A percentile compares a stretch with the other conserved stretches of the same genome.
Conservation (phyloP, 1,284 basidiomycete genomes). For the Sphaerobolus stellatus region DNA sequence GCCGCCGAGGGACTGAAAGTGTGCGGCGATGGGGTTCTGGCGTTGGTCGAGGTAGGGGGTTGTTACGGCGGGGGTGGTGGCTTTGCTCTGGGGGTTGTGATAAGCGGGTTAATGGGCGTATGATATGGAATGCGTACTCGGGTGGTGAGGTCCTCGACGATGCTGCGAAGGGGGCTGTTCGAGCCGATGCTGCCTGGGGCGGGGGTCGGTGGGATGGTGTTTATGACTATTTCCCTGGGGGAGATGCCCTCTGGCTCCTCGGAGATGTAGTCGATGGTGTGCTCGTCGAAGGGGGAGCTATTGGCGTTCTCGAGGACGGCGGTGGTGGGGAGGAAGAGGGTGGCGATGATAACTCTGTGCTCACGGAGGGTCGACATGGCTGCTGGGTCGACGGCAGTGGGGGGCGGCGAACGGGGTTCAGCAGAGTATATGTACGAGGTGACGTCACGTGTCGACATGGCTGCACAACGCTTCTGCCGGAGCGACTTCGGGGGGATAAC, state of each 20-base stretch:
- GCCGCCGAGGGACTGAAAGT: conserved; percentile 25
- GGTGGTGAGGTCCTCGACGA: conserved; percentile 72
- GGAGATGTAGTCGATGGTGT: too few relatives aligned
- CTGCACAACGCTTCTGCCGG: too few relatives aligned
- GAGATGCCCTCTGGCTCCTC: too few relatives aligned
- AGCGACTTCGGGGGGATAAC: too few relatives aligned
- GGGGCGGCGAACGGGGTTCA: too few relatives aligned
- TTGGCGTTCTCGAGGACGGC: too few relatives aligned
- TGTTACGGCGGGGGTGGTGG: conserved; percentile 34
- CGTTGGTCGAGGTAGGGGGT: conserved; percentile 20
- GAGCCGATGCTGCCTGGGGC: conserved; percentile 12
- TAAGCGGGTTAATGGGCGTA: not conserved
- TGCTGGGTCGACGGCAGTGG: too few relatives aligned
- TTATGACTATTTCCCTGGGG: too few relatives aligned
- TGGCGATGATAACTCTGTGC: conserved; percentile 72
- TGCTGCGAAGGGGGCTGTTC: conserved; percentile 39
- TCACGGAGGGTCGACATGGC: conserved; percentile 32
- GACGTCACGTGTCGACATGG: too few relatives aligned
- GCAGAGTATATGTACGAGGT: too few relatives aligned
- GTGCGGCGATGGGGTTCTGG: conserved; percentile 40
- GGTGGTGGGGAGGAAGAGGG: conserved; percentile 74
- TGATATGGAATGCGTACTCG: conserved; percentile 42
- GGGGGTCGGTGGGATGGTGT: too few relatives aligned
- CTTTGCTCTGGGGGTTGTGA: conserved; percentile 35
- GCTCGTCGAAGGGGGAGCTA: too few relatives aligned